These are phyloP conservation scores for Pseudonitzschia pungens DNA, from an alignment of 108 stramenopile genomes.

Conservation along the genomic window DNA sequence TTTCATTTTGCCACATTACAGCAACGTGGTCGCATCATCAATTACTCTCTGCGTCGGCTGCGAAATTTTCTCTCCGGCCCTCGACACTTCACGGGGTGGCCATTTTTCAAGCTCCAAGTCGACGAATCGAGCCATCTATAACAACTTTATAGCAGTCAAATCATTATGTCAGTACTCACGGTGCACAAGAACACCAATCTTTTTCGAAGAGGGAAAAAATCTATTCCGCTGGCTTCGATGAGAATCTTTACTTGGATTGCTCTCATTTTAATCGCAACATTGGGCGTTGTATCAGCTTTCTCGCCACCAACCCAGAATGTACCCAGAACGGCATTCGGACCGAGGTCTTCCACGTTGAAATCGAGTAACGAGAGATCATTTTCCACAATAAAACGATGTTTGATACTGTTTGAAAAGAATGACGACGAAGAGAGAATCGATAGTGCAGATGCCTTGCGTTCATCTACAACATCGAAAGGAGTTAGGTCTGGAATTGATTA, in stretches of 20 bases:
- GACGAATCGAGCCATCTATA: too few relatives aligned
- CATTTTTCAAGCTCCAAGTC: too few relatives aligned
- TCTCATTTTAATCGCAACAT: background rate
- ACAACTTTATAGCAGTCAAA: background rate
- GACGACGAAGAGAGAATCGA: background rate
- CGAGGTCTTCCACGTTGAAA: background rate
- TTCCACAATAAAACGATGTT: background rate
- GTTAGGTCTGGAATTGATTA: slow-evolving; percentile 20
- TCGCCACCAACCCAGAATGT: background rate
- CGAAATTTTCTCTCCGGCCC: too few relatives aligned
- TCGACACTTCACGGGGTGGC: too few relatives aligned
- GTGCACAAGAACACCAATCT: background rate
- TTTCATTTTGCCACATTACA: too few relatives aligned
- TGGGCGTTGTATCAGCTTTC: background rate
- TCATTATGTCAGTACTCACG: background rate
- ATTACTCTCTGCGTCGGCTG: too few relatives aligned
- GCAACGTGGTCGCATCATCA: too few relatives aligned
- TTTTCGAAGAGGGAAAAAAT: background rate
- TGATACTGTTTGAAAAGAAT: background rate
- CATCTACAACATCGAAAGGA: background rate
- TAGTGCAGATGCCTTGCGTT: background rate
- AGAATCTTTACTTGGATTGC: background rate
- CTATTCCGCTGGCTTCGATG: background rate
- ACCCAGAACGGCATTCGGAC: background rate
- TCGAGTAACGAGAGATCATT: background rate